Percentiles rank a stretch among this genome's conserved stretches.
Conservation (phyloP, 1,284 basidiomycete genomes). For the Takashimella koratensis region DNA sequence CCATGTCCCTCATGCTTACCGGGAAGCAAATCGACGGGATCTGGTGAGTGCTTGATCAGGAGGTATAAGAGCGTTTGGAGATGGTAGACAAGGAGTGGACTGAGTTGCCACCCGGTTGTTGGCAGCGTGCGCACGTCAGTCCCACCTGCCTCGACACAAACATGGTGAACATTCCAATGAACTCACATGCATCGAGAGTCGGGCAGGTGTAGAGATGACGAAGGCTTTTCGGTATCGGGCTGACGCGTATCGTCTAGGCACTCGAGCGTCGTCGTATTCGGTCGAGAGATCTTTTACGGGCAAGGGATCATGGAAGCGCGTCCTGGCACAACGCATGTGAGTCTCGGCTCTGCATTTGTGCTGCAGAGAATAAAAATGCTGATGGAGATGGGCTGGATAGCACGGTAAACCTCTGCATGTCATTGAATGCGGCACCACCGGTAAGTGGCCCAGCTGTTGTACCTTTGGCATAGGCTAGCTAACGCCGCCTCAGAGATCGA, state of each 20-base stretch:
- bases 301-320: slow-evolving; percentile 65
- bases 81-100: too few relatives aligned
- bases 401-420: slow-evolving; percentile 73
- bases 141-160: too few relatives aligned
- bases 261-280: slow-evolving; percentile 81
- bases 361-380: too few relatives aligned
- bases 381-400: slow-evolving; percentile 45
- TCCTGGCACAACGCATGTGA: slow-evolving; percentile 69
- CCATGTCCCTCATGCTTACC: slow-evolving; percentile 70
- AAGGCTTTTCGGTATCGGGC: too few relatives aligned
- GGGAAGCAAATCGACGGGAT: slow-evolving; percentile 84
- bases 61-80: too few relatives aligned
- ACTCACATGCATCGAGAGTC: too few relatives aligned
- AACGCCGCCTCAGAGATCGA: slow-evolving; percentile 57
- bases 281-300: slow-evolving; percentile 82
- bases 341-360: slow-evolving; percentile 5
- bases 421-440: slow-evolving; percentile 74
- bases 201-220: too few relatives aligned
- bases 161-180: too few relatives aligned
- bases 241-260: slow-evolving; percentile 50
- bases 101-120: too few relatives aligned
- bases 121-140: too few relatives aligned
- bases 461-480: neutral
- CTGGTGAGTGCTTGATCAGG: slow-evolving; percentile 64
- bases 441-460: slow-evolving; percentile 1